phyloP scores from a whole-genome alignment of 345 rosid genomes.

The Pugionium cornutum region DNA sequence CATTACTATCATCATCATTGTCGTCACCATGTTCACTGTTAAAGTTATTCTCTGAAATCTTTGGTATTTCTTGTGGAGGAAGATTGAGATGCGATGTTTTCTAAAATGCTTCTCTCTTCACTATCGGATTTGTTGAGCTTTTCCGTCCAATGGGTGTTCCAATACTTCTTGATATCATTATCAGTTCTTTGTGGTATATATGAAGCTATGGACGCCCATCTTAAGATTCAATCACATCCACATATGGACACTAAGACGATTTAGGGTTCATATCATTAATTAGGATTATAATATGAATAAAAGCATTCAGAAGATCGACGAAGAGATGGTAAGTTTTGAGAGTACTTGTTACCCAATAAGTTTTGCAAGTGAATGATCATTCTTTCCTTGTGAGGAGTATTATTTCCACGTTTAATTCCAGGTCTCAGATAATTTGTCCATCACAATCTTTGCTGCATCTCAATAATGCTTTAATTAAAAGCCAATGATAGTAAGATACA shows the following conservation, averaged over 20 bases:
- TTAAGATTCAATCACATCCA: slow-evolving; percentile 16
- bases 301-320: background rate
- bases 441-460: slow-evolving; percentile 99
- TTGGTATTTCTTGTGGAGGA: slow-evolving; percentile 32
- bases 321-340: slow-evolving; percentile 30
- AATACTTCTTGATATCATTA: slow-evolving; percentile 94
- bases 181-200: slow-evolving; percentile 95
- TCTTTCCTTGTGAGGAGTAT: slow-evolving; percentile 95
- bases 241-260: too few species aligned
- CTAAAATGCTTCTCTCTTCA: slow-evolving; percentile 41
- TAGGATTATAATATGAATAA: background rate
- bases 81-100: slow-evolving; percentile 34
- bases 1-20: slow-evolving; percentile 34
- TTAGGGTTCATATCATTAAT: slow-evolving; percentile 22
- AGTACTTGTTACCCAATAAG: slow-evolving; percentile 99
- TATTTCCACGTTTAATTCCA: slow-evolving; percentile 96
- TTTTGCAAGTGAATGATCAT: slow-evolving; percentile 98
- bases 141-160: slow-evolving; percentile 99
- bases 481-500: slow-evolving; percentile 7
- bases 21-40: slow-evolving; percentile 35
- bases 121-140: slow-evolving; percentile 65
- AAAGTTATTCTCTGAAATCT: slow-evolving; percentile 13
- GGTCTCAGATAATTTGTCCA: slow-evolving; percentile 99
- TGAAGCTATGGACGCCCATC: slow-evolving; percentile 99
- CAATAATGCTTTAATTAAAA: slow-evolving; percentile 53